Percentiles rank a stretch among this genome's conserved stretches.
Evolutionary conservation across 495 filamentous ascomycete genomes (phyloP).

Genomic region (Cryomyces minteri): DNA sequence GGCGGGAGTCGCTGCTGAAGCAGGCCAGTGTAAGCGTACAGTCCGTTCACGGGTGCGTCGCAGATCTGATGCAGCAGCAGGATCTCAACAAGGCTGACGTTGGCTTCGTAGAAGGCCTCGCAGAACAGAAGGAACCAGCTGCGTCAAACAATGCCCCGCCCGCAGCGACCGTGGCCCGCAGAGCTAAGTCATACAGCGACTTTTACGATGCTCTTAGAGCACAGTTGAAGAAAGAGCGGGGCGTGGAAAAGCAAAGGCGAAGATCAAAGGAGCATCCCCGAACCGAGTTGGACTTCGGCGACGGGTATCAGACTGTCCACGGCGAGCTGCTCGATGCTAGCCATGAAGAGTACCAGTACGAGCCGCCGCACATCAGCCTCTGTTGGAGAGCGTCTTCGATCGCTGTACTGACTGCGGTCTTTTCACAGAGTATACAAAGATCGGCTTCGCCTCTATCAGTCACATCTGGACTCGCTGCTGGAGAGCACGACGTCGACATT

Average conservation of each 20-base stretch:
- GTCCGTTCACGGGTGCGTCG: constrained; percentile 8
- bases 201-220: constrained; percentile 45
- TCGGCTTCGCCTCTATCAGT: constrained; percentile 58
- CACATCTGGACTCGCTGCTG: constrained; percentile 68
- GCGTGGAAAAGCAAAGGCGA: constrained; percentile 20
- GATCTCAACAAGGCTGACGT: constrained; percentile 25
- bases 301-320: constrained; percentile 44
- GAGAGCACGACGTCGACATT: constrained; percentile 54
- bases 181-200: constrained; percentile 63
- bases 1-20: constrained; percentile 46
- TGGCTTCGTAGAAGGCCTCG: constrained; percentile 22
- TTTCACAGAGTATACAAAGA: constrained; percentile 47
- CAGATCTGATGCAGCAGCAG: constrained; percentile 21
- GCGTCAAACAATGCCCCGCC: constrained; percentile 35
- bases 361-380: not conserved
- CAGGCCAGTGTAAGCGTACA: constrained; percentile 43
- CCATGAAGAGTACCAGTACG: constrained; percentile 72
- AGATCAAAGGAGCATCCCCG: constrained; percentile 16
- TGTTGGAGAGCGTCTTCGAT: too few relatives aligned
- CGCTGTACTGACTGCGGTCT: too few relatives aligned
- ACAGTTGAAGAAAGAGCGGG: constrained; percentile 29
- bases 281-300: constrained; percentile 39
- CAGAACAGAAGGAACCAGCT: constrained; percentile 30
- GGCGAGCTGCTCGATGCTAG: constrained; percentile 56
- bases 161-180: constrained; percentile 36